Evolutionary conservation across 306 rosid genomes (phyloP).

Genomic region (Argentina anserina): DNA sequence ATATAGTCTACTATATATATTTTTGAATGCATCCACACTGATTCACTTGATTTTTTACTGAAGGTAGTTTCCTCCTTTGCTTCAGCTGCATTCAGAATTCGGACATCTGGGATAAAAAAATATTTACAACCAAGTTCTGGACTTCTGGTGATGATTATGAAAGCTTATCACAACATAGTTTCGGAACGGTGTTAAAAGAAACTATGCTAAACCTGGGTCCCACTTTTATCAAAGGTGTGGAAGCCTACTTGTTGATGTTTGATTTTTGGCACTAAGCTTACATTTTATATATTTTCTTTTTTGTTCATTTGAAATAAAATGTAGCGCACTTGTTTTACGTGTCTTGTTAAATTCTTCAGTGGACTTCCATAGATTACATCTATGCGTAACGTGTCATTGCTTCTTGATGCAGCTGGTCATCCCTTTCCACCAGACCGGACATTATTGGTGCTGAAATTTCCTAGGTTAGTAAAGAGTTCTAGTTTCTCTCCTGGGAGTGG

Average conservation of each 20-base stretch:
- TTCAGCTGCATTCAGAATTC: constrained; percentile 66
- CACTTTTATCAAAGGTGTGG: constrained; percentile 87
- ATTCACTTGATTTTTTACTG: constrained; percentile 31
- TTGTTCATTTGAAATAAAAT: not conserved
- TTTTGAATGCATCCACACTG: constrained; percentile 25
- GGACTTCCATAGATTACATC: constrained; percentile 34
- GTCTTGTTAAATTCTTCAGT: constrained; percentile 20
- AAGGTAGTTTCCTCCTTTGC: constrained; percentile 81
- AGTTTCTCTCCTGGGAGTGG: not conserved
- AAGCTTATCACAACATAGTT: constrained; percentile 54
- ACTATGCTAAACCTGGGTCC: constrained; percentile 90
- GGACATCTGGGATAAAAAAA: constrained; percentile 51
- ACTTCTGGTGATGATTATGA: constrained; percentile 44
- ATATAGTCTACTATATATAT: not conserved
- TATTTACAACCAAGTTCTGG: constrained; percentile 34
- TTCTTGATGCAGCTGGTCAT: constrained; percentile 94
- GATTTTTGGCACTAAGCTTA: constrained; percentile 1
- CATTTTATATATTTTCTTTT: not conserved
- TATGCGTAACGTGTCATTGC: constrained; percentile 56
- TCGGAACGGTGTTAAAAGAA: constrained; percentile 77
- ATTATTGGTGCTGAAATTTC: constrained; percentile 89
- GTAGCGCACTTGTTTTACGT: constrained; percentile 7
- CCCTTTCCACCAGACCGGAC: constrained; percentile 96
- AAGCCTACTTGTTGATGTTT: constrained; percentile 21
- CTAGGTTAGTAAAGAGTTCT: constrained; percentile 48